These are phyloP conservation scores for Vararia minispora DNA, from an alignment of 768 basidiomycete genomes.

Conservation along the genomic window DNA sequence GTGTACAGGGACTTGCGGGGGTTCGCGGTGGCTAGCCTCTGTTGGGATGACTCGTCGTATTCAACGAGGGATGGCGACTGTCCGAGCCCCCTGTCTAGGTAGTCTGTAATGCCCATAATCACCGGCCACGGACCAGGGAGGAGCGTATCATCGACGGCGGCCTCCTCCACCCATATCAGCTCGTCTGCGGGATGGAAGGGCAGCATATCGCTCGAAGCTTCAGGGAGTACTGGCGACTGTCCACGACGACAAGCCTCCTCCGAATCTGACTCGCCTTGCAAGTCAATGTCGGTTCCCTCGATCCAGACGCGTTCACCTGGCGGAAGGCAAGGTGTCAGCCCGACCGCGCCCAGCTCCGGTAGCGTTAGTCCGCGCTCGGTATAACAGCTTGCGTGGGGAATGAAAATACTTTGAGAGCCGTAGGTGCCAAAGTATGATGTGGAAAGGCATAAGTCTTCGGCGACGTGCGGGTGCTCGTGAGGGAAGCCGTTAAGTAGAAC, in stretches of 20 bases:
- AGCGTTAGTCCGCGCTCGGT: constrained; percentile 10
- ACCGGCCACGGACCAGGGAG: constrained; percentile 19
- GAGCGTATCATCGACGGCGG: constrained; percentile 36
- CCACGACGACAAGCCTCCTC: too few species aligned
- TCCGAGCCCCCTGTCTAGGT: constrained; percentile 21
- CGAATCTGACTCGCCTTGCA: too few species aligned
- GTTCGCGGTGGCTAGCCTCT: constrained; percentile 1
- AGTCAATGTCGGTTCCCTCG: too few species aligned
- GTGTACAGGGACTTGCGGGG: constrained; percentile 28
- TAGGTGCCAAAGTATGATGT: constrained; percentile 46
- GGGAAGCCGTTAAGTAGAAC: constrained; percentile 31
- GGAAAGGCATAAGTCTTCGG: constrained; percentile 31
- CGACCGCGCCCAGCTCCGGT: too few species aligned
- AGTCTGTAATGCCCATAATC: too few species aligned
- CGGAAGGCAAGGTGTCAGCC: too few species aligned
- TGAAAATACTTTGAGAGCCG: constrained; percentile 40
- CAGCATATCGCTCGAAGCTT: constrained; percentile 19
- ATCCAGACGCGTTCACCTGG: too few species aligned
- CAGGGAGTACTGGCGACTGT: too few species aligned
- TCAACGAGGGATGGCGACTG: too few species aligned
- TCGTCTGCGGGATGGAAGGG: constrained; percentile 19
- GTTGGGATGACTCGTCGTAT: too few species aligned
- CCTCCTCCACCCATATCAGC: constrained; percentile 53
- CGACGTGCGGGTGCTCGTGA: constrained; percentile 29
- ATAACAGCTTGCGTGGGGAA: constrained; percentile 31